Evolutionary conservation across 2,329 filamentous ascomycete genomes (phyloP).

Genomic region (Basipetospora sp.): DNA sequence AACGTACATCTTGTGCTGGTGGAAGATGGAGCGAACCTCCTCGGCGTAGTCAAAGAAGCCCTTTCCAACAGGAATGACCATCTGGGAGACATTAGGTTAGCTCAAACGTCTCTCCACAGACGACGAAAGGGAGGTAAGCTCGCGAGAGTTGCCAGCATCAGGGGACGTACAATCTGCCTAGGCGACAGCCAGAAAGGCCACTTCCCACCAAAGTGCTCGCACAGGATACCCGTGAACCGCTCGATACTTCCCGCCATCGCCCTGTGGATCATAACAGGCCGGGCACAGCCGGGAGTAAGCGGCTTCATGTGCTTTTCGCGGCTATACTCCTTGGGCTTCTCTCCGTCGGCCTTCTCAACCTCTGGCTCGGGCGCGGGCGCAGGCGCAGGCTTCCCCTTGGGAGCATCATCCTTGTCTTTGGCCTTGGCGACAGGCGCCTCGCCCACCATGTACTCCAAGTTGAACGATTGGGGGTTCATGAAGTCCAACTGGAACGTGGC

Average conservation of each 20-base stretch:
- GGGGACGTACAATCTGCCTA: conserved; percentile 46
- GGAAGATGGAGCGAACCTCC: conserved; percentile 56
- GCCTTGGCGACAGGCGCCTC: conserved; percentile 15
- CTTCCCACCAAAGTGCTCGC: conserved; percentile 73
- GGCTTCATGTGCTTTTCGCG: conserved; percentile 26
- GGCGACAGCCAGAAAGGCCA: conserved; percentile 84
- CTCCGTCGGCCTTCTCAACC: conserved; percentile 14
- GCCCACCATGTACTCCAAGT: conserved; percentile 65
- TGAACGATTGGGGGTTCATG: conserved; percentile 56
- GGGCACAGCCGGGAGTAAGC: conserved; percentile 54
- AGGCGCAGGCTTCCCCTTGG: conserved; percentile 21
- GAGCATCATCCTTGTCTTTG: conserved; percentile 15
- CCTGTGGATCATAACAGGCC: conserved; percentile 76
- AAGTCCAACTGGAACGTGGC: conserved; percentile 93
- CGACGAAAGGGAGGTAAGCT: neutral
- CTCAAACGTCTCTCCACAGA: too few species aligned
- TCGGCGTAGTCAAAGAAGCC: conserved; percentile 58
- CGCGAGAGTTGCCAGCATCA: too few species aligned
- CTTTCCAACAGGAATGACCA: conserved; percentile 61
- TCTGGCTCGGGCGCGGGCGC: conserved; percentile 10
- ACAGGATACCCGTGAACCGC: conserved; percentile 57
- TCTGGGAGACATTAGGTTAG: neutral
- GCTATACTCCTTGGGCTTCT: conserved; percentile 30
- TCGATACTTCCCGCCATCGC: conserved; percentile 60
- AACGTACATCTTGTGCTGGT: conserved; percentile 52